These are phyloP conservation scores for Fusarium mundagurra DNA, from an alignment of 2,329 filamentous ascomycete species.

Conservation along the genomic window DNA sequence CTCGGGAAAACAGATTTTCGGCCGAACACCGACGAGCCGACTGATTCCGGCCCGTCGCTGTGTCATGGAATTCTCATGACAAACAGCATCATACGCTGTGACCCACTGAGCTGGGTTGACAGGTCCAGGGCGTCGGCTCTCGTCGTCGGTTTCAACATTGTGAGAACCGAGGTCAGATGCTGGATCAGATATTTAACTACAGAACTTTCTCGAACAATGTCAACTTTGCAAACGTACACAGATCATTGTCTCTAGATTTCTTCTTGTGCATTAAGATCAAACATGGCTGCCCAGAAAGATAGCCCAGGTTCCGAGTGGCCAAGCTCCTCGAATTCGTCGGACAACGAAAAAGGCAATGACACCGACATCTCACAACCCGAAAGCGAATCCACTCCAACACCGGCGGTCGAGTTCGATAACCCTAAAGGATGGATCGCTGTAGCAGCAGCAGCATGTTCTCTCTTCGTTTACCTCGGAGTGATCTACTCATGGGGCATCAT, in stretches of 20 bases:
- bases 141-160: not conserved
- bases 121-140: not conserved
- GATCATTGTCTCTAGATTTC: accelerated
- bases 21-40: slow-evolving; percentile 16
- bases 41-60: not conserved
- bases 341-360: slow-evolving; percentile 24
- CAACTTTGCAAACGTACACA: not conserved
- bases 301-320: not conserved
- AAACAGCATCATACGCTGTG: not conserved
- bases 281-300: not conserved
- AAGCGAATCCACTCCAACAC: accelerated
- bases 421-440: slow-evolving; percentile 32
- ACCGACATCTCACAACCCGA: not conserved
- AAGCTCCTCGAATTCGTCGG: not conserved
- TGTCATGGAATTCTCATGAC: not conserved
- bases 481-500: slow-evolving; percentile 48
- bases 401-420: slow-evolving; percentile 18
- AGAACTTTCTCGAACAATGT: not conserved
- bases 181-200: not conserved
- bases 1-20: slow-evolving; percentile 16
- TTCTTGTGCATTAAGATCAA: not conserved
- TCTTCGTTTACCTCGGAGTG: slow-evolving; percentile 45
- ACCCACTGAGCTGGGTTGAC: not conserved
- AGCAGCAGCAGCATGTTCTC: slow-evolving; percentile 29
- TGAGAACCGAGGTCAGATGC: not conserved